phyloP scores from a whole-genome alignment of 2,329 filamentous ascomycete species.

The Colletotrichum sp. region DNA sequence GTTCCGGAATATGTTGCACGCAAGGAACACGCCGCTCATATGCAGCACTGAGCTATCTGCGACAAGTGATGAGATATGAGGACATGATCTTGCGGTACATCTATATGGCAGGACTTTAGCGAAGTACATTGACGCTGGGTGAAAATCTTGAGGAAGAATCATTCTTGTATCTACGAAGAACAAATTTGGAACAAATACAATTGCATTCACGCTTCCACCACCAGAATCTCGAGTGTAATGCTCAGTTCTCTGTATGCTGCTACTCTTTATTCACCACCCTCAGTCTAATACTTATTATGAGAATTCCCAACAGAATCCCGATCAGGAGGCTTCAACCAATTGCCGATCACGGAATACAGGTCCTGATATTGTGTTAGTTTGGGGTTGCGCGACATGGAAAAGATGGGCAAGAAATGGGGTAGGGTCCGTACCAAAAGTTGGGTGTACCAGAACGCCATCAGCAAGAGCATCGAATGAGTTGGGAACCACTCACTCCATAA shows the following conservation, averaged over 20 bases:
- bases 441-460: background rate
- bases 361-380: background rate
- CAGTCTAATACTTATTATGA: background rate
- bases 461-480: background rate
- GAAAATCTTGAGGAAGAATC: fast-evolving
- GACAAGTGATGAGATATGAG: background rate
- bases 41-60: background rate
- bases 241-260: background rate
- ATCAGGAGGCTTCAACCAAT: background rate
- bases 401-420: background rate
- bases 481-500: background rate
- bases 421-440: background rate
- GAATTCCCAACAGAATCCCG: background rate
- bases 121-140: background rate
- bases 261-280: background rate
- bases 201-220: background rate
- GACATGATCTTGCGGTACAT: background rate
- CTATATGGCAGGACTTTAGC: background rate
- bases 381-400: background rate
- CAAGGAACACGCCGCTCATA: background rate
- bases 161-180: background rate
- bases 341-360: background rate
- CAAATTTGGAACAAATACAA: background rate
- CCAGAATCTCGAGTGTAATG: background rate
- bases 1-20: background rate